These are phyloP conservation scores for Salvia miltiorrhiza DNA, from an alignment of 257 asterid genomes.

Conservation along the genomic window DNA sequence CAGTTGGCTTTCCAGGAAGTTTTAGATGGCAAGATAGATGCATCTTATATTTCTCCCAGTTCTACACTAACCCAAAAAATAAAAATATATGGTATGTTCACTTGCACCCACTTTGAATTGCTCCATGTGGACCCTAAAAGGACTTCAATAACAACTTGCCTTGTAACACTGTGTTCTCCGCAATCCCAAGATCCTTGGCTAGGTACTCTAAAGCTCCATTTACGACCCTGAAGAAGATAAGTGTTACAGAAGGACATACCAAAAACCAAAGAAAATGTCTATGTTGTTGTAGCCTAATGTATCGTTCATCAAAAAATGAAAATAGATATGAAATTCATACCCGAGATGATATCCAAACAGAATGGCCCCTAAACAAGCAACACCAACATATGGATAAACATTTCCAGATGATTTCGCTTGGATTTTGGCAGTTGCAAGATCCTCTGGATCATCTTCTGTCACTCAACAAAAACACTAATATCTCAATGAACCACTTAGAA, in stretches of 20 bases:
- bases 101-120: neutral
- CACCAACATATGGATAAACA: constrained; percentile 90
- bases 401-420: constrained; percentile 65
- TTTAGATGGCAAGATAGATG: no score
- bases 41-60: neutral
- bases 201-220: constrained; percentile 96
- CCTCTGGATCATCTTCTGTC: constrained; percentile 74
- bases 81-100: neutral
- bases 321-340: constrained; percentile 37
- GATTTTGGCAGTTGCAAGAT: constrained; percentile 44
- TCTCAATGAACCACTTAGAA: neutral
- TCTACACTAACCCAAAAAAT: neutral
- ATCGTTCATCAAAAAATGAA: neutral
- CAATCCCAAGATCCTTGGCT: constrained; percentile 85
- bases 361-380: constrained; percentile 89
- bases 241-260: neutral
- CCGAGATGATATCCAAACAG: constrained; percentile 98
- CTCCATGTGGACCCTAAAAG: no score
- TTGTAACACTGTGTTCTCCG: constrained; percentile 76
- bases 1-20: neutral
- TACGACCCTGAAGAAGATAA: constrained; percentile 67
- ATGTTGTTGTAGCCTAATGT: neutral
- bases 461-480: constrained; percentile 1
- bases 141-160: constrained; percentile 48
- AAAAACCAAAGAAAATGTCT: neutral